phyloP scores from a whole-genome alignment of 148 eudicot species.

The Polygonum maritimum region DNA sequence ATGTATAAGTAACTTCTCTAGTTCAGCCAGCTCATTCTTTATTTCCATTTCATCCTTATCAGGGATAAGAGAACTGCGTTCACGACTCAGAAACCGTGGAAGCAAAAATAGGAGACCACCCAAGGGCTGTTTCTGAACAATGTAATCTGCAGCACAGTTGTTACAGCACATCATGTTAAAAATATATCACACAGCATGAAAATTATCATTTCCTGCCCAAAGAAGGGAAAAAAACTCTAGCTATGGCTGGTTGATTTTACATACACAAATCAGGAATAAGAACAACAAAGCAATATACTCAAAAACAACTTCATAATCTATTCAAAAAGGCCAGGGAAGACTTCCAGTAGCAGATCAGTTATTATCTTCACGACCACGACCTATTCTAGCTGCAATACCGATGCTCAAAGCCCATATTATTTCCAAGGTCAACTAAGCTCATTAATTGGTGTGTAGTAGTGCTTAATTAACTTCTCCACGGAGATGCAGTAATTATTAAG shows the following conservation, averaged over 20 bases:
- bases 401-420: not conserved
- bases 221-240: not conserved
- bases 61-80: not conserved
- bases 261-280: not conserved
- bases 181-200: not conserved
- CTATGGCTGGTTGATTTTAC: not conserved
- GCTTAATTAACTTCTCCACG: not conserved
- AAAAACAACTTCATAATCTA: not conserved
- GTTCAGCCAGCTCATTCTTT: slow-evolving; percentile 41
- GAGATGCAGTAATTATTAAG: not conserved
- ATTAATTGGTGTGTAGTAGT: not conserved
- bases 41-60: slow-evolving; percentile 15
- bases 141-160: slow-evolving; percentile 43
- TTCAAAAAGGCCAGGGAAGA: not conserved
- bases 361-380: not conserved
- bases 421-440: not conserved
- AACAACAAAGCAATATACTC: not conserved
- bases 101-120: slow-evolving; percentile 87
- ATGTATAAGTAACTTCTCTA: slow-evolving; percentile 73
- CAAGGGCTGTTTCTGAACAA: slow-evolving; percentile 59
- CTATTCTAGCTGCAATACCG: not conserved
- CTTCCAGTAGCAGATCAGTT: not conserved
- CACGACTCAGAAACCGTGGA: slow-evolving; percentile 47
- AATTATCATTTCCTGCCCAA: not conserved
- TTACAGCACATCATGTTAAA: not conserved